Evolutionary conservation across 805 yeast species (phyloP), one percentile per base, ranked within the genome.

Genomic region (Lachancea lanzarotensis): DNA sequence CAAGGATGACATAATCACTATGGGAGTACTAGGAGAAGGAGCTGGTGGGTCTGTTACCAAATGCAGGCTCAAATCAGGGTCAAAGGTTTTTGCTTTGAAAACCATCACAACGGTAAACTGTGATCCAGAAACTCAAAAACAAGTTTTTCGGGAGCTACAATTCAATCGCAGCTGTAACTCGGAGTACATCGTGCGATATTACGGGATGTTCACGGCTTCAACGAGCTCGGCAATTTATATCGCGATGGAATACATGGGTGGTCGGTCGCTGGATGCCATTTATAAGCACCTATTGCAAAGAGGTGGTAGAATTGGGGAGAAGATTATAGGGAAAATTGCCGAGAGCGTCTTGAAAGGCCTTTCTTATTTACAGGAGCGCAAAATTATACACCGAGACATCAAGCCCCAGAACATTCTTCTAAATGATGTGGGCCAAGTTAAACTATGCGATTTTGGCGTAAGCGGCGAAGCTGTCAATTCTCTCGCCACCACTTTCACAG

Each of bases 161-260:
- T 90, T 86, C 65, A 91, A 91, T 63, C 75, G 86, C 52, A 74
- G 82, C 33, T 91, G 95, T 61, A 73, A 78, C 55, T 83, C 91
- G 33, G 87, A 88, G 2, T 83, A 79, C 59, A 93, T 93, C 49
- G 98, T 91, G 20, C 77, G 81, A 62, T 93, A 93, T 63, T 91
- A 87, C 62, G 98, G 98, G 7, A 89, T 96, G 51, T 93, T 86
- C 58, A 71, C 86, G 52, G 81, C 84, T 54, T 86, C 82, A 56
- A 75, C 76, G 46, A 79, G 76, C 49, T 84, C 89, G 25, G 79
- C 89, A 57, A 89, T 93, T 34, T 89, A 86, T 53, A 93, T 93
- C 25, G 88, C 96, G 39, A 93, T 93, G 98, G 98, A 93, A 65
- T 93, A 79, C 63, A 93, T 95, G 89, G 96, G 89, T 20, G 98